Percentiles rank a stretch among this genome's conserved stretches.
Evolutionary conservation across 768 basidiomycete species (phyloP).

Genomic region (Calocera viscosa): DNA sequence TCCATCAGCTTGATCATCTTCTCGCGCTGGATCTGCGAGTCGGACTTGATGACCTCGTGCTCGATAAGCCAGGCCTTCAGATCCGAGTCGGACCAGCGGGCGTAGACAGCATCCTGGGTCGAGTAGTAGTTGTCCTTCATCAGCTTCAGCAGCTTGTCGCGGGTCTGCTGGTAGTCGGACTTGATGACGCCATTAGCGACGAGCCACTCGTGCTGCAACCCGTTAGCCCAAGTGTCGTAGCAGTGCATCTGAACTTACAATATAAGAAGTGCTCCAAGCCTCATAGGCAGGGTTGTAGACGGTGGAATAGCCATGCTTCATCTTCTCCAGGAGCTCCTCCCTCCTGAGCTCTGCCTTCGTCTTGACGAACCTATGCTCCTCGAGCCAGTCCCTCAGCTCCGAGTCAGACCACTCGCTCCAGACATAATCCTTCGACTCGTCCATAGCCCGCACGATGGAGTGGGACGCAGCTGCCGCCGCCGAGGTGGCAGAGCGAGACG

Average conservation of each 20-base stretch:
- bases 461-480: slow-evolving; percentile 38
- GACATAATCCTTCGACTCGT: slow-evolving; percentile 72
- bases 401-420: slow-evolving; percentile 82
- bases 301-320: slow-evolving; percentile 54
- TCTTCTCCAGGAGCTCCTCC: slow-evolving; percentile 54
- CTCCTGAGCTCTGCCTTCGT: slow-evolving; percentile 48
- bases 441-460: slow-evolving; percentile 39
- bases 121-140: slow-evolving; percentile 75
- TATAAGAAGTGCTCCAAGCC: slow-evolving; percentile 75
- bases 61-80: slow-evolving; percentile 68
- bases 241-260: slow-evolving; percentile 36
- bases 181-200: slow-evolving; percentile 61
- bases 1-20: slow-evolving; percentile 65
- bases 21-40: slow-evolving; percentile 53
- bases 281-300: slow-evolving; percentile 59
- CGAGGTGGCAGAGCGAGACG: slow-evolving; percentile 11
- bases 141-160: slow-evolving; percentile 45
- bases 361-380: slow-evolving; percentile 59
- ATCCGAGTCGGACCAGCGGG: slow-evolving; percentile 66
- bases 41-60: slow-evolving; percentile 57
- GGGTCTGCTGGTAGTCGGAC: slow-evolving; percentile 44
- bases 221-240: background rate
- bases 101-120: slow-evolving; percentile 41
- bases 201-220: slow-evolving; percentile 65
- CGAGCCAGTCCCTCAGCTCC: slow-evolving; percentile 55